A percentile compares a stretch with the other conserved stretches of the same genome.
These are phyloP conservation scores for Fallopia convolvulus DNA, from an alignment of 148 eudicot species.

Conservation along the genomic window DNA sequence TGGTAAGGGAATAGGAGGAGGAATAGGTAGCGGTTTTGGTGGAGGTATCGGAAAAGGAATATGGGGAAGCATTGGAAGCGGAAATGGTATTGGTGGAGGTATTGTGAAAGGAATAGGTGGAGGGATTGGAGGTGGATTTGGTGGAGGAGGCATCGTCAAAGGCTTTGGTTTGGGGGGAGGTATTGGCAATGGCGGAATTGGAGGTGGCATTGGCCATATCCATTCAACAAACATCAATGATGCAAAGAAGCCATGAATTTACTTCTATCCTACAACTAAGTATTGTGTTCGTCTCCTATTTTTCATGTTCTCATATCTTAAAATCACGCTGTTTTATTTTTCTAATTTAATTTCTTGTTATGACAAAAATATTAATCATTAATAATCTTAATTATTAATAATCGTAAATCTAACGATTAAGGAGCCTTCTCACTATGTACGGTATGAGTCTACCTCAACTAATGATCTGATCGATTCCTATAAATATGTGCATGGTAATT, in stretches of 20 bases:
- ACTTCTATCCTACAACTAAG: neutral
- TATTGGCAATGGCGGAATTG: neutral
- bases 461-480: no score
- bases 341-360: no score
- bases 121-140: conserved; percentile 11
- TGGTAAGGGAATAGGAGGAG: neutral
- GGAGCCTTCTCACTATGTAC: no score
- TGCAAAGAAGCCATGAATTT: neutral
- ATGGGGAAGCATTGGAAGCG: conserved; percentile 23
- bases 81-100: conserved; percentile 33
- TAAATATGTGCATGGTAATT: no score
- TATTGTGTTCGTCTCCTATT: neutral
- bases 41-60: conserved; percentile 20
- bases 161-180: neutral
- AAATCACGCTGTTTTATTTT: no score
- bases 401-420: no score
- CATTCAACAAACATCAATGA: neutral
- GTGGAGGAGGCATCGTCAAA: conserved; percentile 8
- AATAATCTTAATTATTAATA: no score
- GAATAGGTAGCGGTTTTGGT: neutral
- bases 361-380: no score
- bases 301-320: neutral
- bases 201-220: neutral
- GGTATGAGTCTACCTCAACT: no score
- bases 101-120: conserved; percentile 14